These are phyloP conservation scores for Ophiorrhiza pumila DNA, from an alignment of 257 asterid species.

Conservation along the genomic window DNA sequence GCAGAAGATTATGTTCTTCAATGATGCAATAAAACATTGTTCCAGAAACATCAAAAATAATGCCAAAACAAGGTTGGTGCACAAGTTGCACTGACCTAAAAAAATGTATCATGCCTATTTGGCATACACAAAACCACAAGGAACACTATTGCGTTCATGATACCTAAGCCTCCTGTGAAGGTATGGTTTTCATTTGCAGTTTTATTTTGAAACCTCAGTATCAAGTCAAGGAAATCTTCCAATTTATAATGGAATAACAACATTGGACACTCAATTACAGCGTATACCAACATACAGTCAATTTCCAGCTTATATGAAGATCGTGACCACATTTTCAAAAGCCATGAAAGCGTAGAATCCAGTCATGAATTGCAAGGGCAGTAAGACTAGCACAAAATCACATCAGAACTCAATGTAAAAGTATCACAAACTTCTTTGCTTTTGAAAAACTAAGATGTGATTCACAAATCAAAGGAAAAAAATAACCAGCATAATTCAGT, in stretches of 20 bases:
- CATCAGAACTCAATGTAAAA: background rate
- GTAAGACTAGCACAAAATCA: background rate
- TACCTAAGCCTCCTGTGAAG: background rate
- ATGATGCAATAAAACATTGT: background rate
- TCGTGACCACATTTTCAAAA: background rate
- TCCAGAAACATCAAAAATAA: background rate
- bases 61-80: background rate
- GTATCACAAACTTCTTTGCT: background rate
- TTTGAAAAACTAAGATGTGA: background rate
- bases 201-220: background rate
- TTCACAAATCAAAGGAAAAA: too few relatives aligned
- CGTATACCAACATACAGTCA: background rate
- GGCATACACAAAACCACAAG: too few relatives aligned
- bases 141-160: background rate
- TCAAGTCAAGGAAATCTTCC: background rate
- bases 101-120: too few relatives aligned
- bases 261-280: background rate
- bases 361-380: background rate
- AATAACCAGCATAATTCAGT: background rate
- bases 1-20: background rate
- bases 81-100: background rate
- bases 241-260: background rate
- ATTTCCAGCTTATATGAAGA: background rate
- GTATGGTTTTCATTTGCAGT: background rate
- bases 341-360: background rate